phyloP scores from a whole-genome alignment of 257 asterid genomes.

The Buddleja alternifolia region DNA sequence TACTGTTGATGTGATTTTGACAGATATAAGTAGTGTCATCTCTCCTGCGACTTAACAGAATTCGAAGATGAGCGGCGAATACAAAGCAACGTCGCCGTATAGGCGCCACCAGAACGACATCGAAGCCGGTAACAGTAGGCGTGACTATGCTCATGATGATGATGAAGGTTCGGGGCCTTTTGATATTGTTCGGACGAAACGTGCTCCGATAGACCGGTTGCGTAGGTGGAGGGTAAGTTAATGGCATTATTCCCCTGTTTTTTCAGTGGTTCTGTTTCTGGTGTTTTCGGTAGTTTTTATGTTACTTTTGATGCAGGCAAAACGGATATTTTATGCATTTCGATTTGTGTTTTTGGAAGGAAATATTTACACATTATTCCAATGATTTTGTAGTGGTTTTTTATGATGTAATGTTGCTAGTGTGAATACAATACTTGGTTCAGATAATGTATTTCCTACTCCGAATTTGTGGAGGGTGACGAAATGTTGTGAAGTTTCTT shows the following conservation, averaged over 20 bases:
- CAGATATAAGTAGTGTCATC: slow-evolving; percentile 47
- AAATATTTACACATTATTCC: background rate
- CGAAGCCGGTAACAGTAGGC: slow-evolving; percentile 50
- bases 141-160: slow-evolving; percentile 43
- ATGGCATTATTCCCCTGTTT: background rate
- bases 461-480: background rate
- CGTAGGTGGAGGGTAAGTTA: slow-evolving; percentile 86
- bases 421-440: background rate
- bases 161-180: slow-evolving; percentile 63
- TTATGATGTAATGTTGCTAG: background rate
- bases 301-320: background rate
- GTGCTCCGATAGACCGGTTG: slow-evolving; percentile 77
- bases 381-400: background rate
- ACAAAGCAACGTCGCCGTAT: slow-evolving; percentile 61
- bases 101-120: slow-evolving; percentile 62
- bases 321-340: background rate
- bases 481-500: no score
- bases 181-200: slow-evolving; percentile 72
- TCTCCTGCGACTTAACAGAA: slow-evolving; percentile 71
- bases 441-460: background rate
- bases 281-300: background rate
- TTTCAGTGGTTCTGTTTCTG: background rate
- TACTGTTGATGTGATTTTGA: slow-evolving; percentile 24
- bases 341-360: background rate
- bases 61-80: slow-evolving; percentile 40